Base-by-base conservation (phyloP, 208 protist genomes). In the Vickermania spadyakhi region DNA sequence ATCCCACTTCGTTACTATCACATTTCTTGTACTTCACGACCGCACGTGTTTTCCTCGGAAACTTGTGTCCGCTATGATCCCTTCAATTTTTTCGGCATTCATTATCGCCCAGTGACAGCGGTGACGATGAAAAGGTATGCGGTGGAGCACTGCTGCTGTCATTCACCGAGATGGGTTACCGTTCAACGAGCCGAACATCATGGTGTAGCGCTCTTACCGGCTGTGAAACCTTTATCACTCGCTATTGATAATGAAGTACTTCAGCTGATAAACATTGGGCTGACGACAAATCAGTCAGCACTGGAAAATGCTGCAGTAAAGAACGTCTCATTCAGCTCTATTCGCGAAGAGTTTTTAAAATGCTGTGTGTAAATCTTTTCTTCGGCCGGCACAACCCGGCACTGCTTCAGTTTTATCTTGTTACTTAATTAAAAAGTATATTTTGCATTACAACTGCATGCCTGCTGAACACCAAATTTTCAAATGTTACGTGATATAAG, bases 11-110 rank as follows among this genome's bases (percentile, higher is more conserved):
- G 30, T 0, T 75, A 83, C 51, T 89, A 84, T 63, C 82, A 89
- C 65, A 74, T 80, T 0, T 60, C 55, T 27, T 75, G 65, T 11
- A 81, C 79, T 0, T 7, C 27, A 2, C n/a, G 63, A 11, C 79
- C 80, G 0, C 14, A 30, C 0, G 56, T 60, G 14, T 91, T 86
- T 51, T 74, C 58, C 18, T 18, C 42, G 0, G 14, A 26, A 14
- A 73, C 65, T 26, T 92, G 85, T 29, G 52, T 56, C 36, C 81
- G 78, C 27, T 92, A 92, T 60, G 65, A 77, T 51, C 77, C 85
- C 4, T 61, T 76, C 18, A 92, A 89, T 56, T 79, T 72, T 52
- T 31, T 59, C 4, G 81, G 76, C 25, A 0, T 36, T 13, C 61
- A 72, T 28, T 92, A 92, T 57, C 28, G 28, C 13, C 69, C 85